Base-by-base conservation (phyloP, 768 basidiomycete genomes). In the Pisolithus marmoratus region DNA sequence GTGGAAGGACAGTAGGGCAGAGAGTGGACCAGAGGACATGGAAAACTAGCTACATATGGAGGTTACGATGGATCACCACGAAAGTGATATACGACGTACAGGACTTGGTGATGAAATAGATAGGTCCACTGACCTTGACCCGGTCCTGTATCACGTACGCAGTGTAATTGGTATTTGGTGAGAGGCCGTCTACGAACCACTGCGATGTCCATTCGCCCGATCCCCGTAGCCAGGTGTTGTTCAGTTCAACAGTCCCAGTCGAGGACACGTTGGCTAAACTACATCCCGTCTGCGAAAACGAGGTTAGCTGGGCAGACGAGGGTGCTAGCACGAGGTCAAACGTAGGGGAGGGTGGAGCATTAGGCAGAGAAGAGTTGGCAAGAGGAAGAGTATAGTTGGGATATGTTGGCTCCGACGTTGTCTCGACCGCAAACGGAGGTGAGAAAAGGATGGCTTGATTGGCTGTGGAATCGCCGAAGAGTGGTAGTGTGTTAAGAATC, bases 361-460 rank as follows among this genome's bases (percentile, higher is more conserved):
- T 47, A 0, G 81, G 77, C 22, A 70, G 58, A 0, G 80, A 67
- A 14, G 76, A 60, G 57, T 83, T 81, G 0, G 83, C 81, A 0
- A 71, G 61, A 3, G 84, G 82, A 1, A 92, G 76, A 2, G 84
- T 84, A 62, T 88, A 92, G 59, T 90, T 90, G 11, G 90, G 90
- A 60, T 77, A 92, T 23, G 66, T 69, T 2, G 85, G 82, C 38
- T 65, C 56, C 5, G 58, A 48, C 1, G 56, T 24, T 2, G 60
- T 54, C 11, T 71, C 53, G 0, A 69, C 50, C 7, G 69, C 58
- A 54, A 82, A 82, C 0, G 78, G 66, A 8, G 80, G 78, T 1
- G 90, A 91, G 65, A 87, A 89, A 11, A 91, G 59, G 26, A 92
- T 65, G 0, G 81, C 87, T 62, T 87, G 81, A 47, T 82, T 87